Percentiles rank a stretch among this genome's conserved stretches.
phyloP scores from a whole-genome alignment of 257 asterid species.

The Solanum pinnatisectum region DNA sequence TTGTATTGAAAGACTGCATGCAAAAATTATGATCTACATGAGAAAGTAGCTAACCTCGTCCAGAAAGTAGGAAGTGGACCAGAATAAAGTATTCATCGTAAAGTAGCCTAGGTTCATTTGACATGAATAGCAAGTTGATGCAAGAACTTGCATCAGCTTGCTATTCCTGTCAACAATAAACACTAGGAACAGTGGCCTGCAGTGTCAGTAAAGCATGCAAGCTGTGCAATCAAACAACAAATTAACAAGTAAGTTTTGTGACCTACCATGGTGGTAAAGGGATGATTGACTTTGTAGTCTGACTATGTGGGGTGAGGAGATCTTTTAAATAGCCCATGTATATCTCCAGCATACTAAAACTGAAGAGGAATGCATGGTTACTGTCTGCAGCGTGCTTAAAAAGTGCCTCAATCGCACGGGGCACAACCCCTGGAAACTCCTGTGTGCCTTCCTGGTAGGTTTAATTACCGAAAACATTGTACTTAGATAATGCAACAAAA shows the following conservation, averaged over 20 bases:
- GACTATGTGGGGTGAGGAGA: background rate
- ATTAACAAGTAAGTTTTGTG: background rate
- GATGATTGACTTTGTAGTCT: background rate
- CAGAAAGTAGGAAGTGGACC: background rate
- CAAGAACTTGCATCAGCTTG: background rate
- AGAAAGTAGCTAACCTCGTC: background rate
- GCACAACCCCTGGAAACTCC: constrained; percentile 10
- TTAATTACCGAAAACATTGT: background rate
- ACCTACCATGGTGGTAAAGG: constrained; percentile 4
- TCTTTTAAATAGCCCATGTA: constrained; percentile 12
- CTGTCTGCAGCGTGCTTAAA: constrained; percentile 4
- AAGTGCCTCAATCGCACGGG: constrained; percentile 5
- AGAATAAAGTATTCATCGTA: background rate
- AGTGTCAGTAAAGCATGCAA: background rate
- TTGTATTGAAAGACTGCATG: constrained; percentile 11
- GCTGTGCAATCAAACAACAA: background rate
- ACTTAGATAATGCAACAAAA: background rate
- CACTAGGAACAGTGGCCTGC: background rate
- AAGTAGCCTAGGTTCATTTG: background rate
- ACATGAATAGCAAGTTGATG: background rate
- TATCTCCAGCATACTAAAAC: constrained; percentile 7
- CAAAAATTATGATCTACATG: background rate
- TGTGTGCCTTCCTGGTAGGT: constrained; percentile 5
- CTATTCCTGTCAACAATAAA: background rate
- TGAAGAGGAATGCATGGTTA: constrained; percentile 6